Base-by-base conservation (phyloP, 108 stramenopile genomes). In the Pseudonitzschia multiseries region DNA sequence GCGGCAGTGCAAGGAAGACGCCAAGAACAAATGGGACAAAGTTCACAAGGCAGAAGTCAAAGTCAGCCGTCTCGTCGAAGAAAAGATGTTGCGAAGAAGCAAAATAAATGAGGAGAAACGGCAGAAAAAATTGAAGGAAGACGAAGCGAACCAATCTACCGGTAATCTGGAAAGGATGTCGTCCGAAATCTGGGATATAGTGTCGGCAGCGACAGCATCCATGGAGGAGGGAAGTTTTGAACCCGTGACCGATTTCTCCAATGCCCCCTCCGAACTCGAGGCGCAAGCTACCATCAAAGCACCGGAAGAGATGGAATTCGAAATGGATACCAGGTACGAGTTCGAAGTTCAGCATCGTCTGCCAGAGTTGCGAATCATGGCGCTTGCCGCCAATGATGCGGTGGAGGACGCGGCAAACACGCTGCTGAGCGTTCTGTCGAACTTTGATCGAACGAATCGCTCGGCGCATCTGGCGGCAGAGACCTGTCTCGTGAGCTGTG, bases 181-280 rank as follows among this genome's bases (percentile, higher is more conserved):
- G 27, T 79, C 70, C 28, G 87, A 89, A 69, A 81, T 91, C 15
- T 89, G 79, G 86, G 83, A 88, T 52, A 79, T 91, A 46, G 88
- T 89, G 2, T 64, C 76, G 8, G 75, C 71, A 3, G 83, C 85
- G 9, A 66, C 81, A 44, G 86, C 79, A 51, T 65, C 69, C 18
- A 86, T 88, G 86, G 90, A 91, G 68, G 85, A 86, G 36, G 80
- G 77, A 0, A 73, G 69, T 28, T 91, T 89, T 79, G 81, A 73
- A 57, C 90, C 87, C 36, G 81, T 86, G 21, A 80, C 84, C 26
- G 83, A 82, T 17, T 70, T 85, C 22, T 80, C 86, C 18, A 63
- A 71, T 18, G 44, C 72, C 50, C 61, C 83, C 18, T 43, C 48
- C 15, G 26, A 51, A 69, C 36, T 36, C 8, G 64, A 43, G 0